A percentile compares a stretch with the other conserved stretches of the same genome.
Conservation (phyloP, 2,329 filamentous ascomycete species). For the Fusarium vanettenii region DNA sequence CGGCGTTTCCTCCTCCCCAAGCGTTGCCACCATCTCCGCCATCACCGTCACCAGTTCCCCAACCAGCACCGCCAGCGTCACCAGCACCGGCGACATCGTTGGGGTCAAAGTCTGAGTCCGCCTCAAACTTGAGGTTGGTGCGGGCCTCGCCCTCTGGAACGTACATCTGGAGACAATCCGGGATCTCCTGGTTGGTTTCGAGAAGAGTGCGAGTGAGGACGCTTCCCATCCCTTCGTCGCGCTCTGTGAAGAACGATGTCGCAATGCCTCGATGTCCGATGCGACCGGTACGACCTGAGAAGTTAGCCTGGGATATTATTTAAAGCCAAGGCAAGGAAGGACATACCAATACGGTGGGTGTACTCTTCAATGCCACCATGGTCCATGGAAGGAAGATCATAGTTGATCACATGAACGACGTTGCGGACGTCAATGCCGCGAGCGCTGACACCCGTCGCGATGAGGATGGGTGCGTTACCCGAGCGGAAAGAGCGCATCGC, state of each 20-base stretch:
- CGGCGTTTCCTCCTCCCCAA: slow-evolving; percentile 28
- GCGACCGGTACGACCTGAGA: slow-evolving; percentile 85
- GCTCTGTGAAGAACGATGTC: slow-evolving; percentile 87
- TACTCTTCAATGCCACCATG: slow-evolving; percentile 96
- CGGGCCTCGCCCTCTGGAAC: slow-evolving; percentile 66
- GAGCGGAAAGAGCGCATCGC: slow-evolving; percentile 86
- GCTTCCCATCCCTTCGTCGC: slow-evolving; percentile 77
- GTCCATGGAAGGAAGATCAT: slow-evolving; percentile 78
- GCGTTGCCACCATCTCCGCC: slow-evolving; percentile 32
- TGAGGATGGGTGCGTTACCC: slow-evolving; percentile 80
- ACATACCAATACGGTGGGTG: slow-evolving; percentile 88
- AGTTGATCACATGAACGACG: slow-evolving; percentile 94
- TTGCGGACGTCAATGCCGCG: slow-evolving; percentile 91
- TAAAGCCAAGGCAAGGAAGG: not conserved
- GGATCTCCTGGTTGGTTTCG: slow-evolving; percentile 82
- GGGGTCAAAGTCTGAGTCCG: slow-evolving; percentile 64
- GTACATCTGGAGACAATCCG: slow-evolving; percentile 80
- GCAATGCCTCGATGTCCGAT: slow-evolving; percentile 90
- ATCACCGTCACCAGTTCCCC: slow-evolving; percentile 19
- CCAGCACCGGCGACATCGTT: slow-evolving; percentile 47
- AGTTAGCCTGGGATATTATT: slow-evolving; percentile 14
- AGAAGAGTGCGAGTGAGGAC: slow-evolving; percentile 84
- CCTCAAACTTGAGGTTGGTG: slow-evolving; percentile 64
- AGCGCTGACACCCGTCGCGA: slow-evolving; percentile 87
- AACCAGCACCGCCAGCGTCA: slow-evolving; percentile 34